A percentile compares a stretch with the other conserved stretches of the same genome.
Conservation (phyloP, 116 monocot species). For the Posidonia oceanica region DNA sequence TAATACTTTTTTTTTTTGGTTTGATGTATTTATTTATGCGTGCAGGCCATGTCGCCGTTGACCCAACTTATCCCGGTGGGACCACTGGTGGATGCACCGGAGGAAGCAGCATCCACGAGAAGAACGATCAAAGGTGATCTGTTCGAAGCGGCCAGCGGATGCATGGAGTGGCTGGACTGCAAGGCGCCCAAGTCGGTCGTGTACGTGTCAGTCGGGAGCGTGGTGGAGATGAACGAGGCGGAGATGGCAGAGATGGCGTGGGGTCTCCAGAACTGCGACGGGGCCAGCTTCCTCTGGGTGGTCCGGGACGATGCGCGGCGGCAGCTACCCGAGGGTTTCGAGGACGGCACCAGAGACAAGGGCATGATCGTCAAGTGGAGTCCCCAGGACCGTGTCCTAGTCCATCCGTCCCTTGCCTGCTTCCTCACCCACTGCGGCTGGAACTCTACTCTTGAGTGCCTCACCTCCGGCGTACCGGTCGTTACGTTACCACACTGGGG, state of each 20-base stretch:
- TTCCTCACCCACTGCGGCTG: slow-evolving; percentile 70
- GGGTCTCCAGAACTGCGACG: slow-evolving; percentile 20
- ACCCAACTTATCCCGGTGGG: slow-evolving; percentile 35
- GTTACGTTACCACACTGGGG: slow-evolving; percentile 42
- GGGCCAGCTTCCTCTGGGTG: slow-evolving; percentile 54
- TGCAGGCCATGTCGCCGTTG: slow-evolving; percentile 6
- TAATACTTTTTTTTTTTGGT: slow-evolving; percentile 6
- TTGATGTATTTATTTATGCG: not conserved
- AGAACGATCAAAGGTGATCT: slow-evolving; percentile 17
- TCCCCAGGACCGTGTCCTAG: slow-evolving; percentile 38
- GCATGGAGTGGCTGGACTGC: slow-evolving; percentile 38
- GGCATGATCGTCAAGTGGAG: slow-evolving; percentile 50
- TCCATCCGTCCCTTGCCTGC: slow-evolving; percentile 29
- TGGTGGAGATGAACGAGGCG: slow-evolving; percentile 16
- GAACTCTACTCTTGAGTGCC: slow-evolving; percentile 56
- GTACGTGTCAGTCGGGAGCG: slow-evolving; percentile 42
- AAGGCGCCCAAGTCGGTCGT: slow-evolving; percentile 27
- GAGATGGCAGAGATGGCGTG: slow-evolving; percentile 34
- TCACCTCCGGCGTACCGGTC: slow-evolving; percentile 43
- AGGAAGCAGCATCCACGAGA: not conserved
- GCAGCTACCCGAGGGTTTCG: slow-evolving; percentile 23
- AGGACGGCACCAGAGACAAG: slow-evolving; percentile 10
- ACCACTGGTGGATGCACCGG: slow-evolving; percentile 40
- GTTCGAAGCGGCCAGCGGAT: slow-evolving; percentile 19
- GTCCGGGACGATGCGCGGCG: slow-evolving; percentile 2